Conservation (phyloP, 345 rosid species). For the Viola odorata region DNA sequence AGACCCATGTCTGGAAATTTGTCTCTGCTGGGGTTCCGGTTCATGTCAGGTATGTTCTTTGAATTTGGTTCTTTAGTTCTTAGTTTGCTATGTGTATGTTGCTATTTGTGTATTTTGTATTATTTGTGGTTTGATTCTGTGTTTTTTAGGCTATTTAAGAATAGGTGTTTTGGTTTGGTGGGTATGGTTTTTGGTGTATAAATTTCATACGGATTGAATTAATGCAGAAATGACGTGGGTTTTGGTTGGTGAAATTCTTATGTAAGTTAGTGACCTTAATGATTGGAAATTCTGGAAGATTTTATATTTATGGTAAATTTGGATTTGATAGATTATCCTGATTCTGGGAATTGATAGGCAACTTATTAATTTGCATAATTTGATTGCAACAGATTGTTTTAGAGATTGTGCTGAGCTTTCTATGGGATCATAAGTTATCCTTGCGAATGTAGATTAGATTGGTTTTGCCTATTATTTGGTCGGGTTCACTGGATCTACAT, state of each 20-base stretch:
- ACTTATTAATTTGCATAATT: not conserved
- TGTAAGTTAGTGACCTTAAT: not conserved
- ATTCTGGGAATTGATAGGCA: not conserved
- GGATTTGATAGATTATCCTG: not conserved
- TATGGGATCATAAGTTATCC: not conserved
- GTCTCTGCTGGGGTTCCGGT: constrained; percentile 29
- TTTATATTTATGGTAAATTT: not conserved
- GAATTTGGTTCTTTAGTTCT: not conserved
- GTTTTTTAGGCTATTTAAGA: not conserved
- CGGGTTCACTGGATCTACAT: constrained; percentile 35
- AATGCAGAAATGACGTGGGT: not conserved
- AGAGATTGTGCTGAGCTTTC: not conserved
- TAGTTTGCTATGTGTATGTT: not conserved
- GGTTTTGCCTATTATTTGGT: constrained; percentile 23
- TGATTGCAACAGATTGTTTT: not conserved
- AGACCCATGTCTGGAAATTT: constrained; percentile 45
- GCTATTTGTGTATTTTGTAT: not conserved
- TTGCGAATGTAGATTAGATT: constrained; percentile 12
- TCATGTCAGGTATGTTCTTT: constrained; percentile 41
- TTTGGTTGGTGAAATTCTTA: not conserved
- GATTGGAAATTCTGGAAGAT: not conserved
- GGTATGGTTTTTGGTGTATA: not conserved
- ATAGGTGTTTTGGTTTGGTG: constrained; percentile 1
- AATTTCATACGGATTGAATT: not conserved
- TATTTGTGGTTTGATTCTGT: not conserved